Evolutionary conservation across 164 flowering plant genomes (phyloP), one percentile per base, ranked within the genome.

Genomic region (Nymphaea colorata): DNA sequence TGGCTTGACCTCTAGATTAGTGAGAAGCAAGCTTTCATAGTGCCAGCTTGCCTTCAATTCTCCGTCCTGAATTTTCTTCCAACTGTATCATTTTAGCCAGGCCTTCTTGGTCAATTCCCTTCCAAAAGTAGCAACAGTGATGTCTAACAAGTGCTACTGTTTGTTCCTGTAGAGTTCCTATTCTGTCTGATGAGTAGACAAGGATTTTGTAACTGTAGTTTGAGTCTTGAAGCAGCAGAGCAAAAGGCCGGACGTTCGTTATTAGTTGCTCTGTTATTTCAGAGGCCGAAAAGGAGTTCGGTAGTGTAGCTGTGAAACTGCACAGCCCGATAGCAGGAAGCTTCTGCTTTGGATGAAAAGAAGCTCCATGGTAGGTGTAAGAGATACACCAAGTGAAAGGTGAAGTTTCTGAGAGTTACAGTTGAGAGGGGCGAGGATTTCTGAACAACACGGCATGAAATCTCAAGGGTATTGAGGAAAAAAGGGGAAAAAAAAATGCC

Each of bases 401-500:
- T 51, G 57, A 8, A 51, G 57, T 15, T 51, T 51, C 57, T 8
- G 57, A 15, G 14, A 8, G 57, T 15, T 51, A 10, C 14, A 51
- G 12, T 15, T 15, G 5, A 51, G 57, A 51, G 14, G 8, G 14
- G 10, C 12, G 57, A 10, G 14, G 14, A 51, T 8, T 51, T 25
- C 14, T 51, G 57, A 51, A 15, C 14, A 15, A 15, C 43, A 43
- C 41, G 7, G 4, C n/a, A 45, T 71, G 69, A 68, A 62, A 67
- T 60, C 57, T 70, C 44, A 59, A 57, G 18, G 43, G 10, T 47
- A 15, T 51, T 60, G 53, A 41, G 71, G 43, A 64, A 45, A 64
- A 62, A 64, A 59, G 64, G 60, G 45, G 44, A 43, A 62, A 60
- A 65, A 64, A 75, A 74, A 44, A 89, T 86, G 90, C 89, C 97